Conservation (phyloP, 495 filamentous ascomycete species). For the Pyronema domesticum region DNA sequence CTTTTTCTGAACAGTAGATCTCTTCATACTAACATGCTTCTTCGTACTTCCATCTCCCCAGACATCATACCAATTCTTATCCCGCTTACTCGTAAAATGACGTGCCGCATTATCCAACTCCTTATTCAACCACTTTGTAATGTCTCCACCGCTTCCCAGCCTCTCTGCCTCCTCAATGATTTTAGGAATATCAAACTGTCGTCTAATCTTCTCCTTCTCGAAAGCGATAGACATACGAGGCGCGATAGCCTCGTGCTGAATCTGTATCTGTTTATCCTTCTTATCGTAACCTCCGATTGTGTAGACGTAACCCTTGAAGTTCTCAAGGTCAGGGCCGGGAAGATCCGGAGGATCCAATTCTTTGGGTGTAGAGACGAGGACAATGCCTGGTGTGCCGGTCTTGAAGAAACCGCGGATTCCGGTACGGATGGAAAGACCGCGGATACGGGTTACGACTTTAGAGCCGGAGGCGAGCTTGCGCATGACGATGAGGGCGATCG, state of each 20-base stretch:
- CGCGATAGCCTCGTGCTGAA: background rate
- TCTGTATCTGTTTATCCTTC: background rate
- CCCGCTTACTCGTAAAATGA: background rate
- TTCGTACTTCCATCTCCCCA: background rate
- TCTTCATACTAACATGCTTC: too few species aligned
- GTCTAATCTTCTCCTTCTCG: background rate
- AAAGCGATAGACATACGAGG: background rate
- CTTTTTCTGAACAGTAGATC: too few species aligned
- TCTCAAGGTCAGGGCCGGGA: background rate
- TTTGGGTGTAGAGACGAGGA: background rate
- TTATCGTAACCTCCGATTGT: background rate
- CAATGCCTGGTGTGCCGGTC: background rate
- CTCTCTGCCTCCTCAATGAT: background rate
- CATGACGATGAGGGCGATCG: background rate
- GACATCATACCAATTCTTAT: background rate
- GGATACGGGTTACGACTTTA: background rate
- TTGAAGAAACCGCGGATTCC: background rate
- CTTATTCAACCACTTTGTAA: background rate
- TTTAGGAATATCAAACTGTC: background rate
- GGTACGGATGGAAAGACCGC: background rate
- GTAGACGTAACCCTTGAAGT: background rate
- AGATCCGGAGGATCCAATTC: background rate
- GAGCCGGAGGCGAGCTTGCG: background rate
- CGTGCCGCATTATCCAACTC: background rate
- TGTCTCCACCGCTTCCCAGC: background rate